Conservation (phyloP, 495 filamentous ascomycete genomes). For the Amphirosellinia nigrospora region DNA sequence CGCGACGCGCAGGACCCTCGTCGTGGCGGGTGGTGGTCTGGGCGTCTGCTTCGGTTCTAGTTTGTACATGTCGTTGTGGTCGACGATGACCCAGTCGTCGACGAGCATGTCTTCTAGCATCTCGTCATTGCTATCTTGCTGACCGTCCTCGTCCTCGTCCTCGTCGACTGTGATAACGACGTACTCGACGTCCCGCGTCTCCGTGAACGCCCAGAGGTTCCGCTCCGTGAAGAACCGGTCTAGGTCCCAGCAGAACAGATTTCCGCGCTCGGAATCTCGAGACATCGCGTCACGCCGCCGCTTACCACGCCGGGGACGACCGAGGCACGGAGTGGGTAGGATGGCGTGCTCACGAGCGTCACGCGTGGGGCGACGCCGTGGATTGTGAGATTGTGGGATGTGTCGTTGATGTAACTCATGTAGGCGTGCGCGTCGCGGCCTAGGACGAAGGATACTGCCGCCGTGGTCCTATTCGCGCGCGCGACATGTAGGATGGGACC, state of each 20-base stretch:
- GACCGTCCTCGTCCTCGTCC: neutral
- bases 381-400: neutral
- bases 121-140: neutral
- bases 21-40: neutral
- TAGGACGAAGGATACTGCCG: neutral
- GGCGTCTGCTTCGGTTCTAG: neutral
- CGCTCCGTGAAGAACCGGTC: neutral
- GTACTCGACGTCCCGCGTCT: neutral
- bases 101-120: neutral
- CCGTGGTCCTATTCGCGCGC: neutral
- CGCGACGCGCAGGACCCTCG: neutral
- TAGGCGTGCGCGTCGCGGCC: neutral
- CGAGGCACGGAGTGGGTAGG: neutral
- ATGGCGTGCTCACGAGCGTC: neutral
- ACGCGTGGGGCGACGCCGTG: neutral
- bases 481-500: neutral
- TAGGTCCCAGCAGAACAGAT: neutral
- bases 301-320: neutral
- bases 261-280: neutral
- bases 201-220: neutral
- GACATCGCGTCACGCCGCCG: conserved; percentile 7
- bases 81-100: neutral
- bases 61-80: neutral
- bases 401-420: neutral
- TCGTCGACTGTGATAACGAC: neutral